phyloP scores from a whole-genome alignment of 805 yeast genomes.

The Yamadazyma philogaea region DNA sequence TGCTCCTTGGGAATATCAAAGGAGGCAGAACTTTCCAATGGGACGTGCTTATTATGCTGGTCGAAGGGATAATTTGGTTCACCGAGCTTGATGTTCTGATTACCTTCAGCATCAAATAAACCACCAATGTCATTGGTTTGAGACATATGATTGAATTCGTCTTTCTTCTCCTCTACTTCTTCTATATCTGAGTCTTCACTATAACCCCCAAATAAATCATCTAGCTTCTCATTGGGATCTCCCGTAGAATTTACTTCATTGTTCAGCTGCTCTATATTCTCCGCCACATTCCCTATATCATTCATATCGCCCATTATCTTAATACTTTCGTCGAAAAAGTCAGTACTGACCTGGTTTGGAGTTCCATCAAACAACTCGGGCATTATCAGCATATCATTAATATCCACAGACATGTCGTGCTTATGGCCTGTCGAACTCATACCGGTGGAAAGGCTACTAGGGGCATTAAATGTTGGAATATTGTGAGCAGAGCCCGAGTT shows the following conservation, averaged over 20 bases:
- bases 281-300: not conserved
- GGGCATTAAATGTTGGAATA: constrained; percentile 14
- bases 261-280: not conserved
- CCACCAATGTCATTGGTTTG: constrained; percentile 1
- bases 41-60: not conserved
- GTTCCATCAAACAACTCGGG: constrained; percentile 17
- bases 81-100: not conserved
- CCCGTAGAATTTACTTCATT: constrained; percentile 7
- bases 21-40: constrained; percentile 11
- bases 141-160: not conserved
- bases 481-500: constrained; percentile 9
- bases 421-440: constrained; percentile 17
- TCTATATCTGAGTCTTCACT: constrained; percentile 9
- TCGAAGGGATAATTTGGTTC: not conserved
- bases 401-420: constrained; percentile 11
- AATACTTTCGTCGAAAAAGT: constrained; percentile 13
- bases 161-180: not conserved
- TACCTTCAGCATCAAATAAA: not conserved
- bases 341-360: constrained; percentile 10
- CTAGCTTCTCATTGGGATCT: constrained; percentile 26
- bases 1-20: constrained; percentile 58
- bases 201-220: constrained; percentile 21
- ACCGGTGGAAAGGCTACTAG: constrained; percentile 22
- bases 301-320: constrained; percentile 13
- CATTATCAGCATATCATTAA: constrained; percentile 13